Conservation (phyloP, 2,329 filamentous ascomycete species). For the Chlorencoelia australis region DNA sequence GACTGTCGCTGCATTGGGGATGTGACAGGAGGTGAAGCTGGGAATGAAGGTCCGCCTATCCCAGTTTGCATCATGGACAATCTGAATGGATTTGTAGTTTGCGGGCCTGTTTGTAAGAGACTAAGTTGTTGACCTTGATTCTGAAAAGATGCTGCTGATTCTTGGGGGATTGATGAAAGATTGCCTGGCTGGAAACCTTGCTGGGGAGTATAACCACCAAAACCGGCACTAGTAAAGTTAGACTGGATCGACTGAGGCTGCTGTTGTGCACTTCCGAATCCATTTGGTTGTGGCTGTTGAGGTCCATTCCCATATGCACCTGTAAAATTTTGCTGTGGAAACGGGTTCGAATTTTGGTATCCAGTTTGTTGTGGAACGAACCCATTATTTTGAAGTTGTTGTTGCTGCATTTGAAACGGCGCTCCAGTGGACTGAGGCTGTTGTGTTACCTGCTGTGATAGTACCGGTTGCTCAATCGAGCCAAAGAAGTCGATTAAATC, state of each 20-base stretch:
- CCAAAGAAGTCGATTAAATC: slow-evolving; percentile 93
- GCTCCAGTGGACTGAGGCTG: slow-evolving; percentile 27
- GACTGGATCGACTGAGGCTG: slow-evolving; percentile 41
- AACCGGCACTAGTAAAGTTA: slow-evolving; percentile 65
- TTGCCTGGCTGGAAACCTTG: slow-evolving; percentile 46
- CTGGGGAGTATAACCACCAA: slow-evolving; percentile 68
- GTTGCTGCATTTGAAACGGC: slow-evolving; percentile 28
- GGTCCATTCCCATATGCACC: slow-evolving; percentile 21
- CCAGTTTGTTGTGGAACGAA: slow-evolving; percentile 33
- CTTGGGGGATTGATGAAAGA: slow-evolving; percentile 48
- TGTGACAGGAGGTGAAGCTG: slow-evolving; percentile 34
- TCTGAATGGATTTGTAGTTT: slow-evolving; percentile 85
- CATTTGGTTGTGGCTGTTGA: slow-evolving; percentile 25
- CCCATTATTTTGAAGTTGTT: slow-evolving; percentile 33
- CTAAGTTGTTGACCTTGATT: slow-evolving; percentile 31
- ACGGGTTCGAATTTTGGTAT: slow-evolving; percentile 33
- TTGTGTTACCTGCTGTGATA: slow-evolving; percentile 31
- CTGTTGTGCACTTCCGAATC: too few species aligned
- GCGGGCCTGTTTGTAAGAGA: slow-evolving; percentile 37
- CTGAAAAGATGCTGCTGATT: slow-evolving; percentile 42
- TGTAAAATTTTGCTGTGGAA: slow-evolving; percentile 31
- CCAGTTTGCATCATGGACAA: slow-evolving; percentile 72
- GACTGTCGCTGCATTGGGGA: slow-evolving; percentile 48
- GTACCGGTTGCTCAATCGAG: slow-evolving; percentile 74
- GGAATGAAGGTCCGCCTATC: slow-evolving; percentile 30